Percentiles rank a stretch among this genome's conserved stretches.
Evolutionary conservation across 2,329 filamentous ascomycete species (phyloP).

Genomic region (Venturia oleaginea): DNA sequence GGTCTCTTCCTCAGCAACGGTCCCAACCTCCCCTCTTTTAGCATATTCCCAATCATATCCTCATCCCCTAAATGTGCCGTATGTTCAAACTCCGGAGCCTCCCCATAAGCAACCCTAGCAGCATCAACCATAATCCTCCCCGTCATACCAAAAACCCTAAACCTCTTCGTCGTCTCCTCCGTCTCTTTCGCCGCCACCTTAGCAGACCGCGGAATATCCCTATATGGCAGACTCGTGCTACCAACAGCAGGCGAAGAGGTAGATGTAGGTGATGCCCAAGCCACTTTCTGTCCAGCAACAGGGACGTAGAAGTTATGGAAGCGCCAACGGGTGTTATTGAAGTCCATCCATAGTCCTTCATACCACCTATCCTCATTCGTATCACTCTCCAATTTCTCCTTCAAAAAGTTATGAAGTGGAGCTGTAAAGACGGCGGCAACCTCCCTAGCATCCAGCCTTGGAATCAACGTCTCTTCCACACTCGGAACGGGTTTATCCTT

Average conservation of each 20-base stretch:
- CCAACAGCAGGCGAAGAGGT: slow-evolving; percentile 9
- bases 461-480: slow-evolving; percentile 64
- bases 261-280: slow-evolving; percentile 39
- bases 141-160: slow-evolving; percentile 93
- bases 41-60: slow-evolving; percentile 50
- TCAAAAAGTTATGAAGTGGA: slow-evolving; percentile 76
- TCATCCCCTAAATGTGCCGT: slow-evolving; percentile 58
- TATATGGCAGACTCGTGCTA: slow-evolving; percentile 15
- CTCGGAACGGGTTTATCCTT: slow-evolving; percentile 17
- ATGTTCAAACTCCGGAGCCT: slow-evolving; percentile 77
- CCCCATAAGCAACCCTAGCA: slow-evolving; percentile 71
- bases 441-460: slow-evolving; percentile 76
- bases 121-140: slow-evolving; percentile 83
- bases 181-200: slow-evolving; percentile 5
- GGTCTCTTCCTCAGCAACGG: slow-evolving; percentile 39
- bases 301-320: slow-evolving; percentile 93
- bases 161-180: slow-evolving; percentile 46
- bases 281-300: slow-evolving; percentile 59
- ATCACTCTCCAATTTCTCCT: slow-evolving; percentile 41
- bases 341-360: slow-evolving; percentile 70
- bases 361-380: slow-evolving; percentile 57
- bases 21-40: slow-evolving; percentile 47
- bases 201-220: not conserved
- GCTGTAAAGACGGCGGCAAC: slow-evolving; percentile 91
- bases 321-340: slow-evolving; percentile 68